A percentile compares a stretch with the other conserved stretches of the same genome.
Conservation (phyloP, 2,329 filamentous ascomycete species). For the Fusarium liriodendri region DNA sequence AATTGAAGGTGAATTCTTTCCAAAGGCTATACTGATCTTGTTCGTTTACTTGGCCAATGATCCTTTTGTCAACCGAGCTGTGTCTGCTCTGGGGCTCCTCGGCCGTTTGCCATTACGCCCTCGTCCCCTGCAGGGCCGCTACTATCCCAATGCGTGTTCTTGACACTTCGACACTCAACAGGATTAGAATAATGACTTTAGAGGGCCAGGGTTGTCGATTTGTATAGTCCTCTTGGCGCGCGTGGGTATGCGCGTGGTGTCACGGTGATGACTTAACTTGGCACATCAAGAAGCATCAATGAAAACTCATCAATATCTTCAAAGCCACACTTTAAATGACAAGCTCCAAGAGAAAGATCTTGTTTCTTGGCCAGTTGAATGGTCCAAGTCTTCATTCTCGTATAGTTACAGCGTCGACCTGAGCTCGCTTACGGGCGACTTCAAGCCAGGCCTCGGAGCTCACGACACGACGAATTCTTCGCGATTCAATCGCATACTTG, state of each 20-base stretch:
- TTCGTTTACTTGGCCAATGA: neutral
- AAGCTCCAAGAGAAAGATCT: no score
- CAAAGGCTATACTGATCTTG: accelerated
- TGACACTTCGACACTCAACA: neutral
- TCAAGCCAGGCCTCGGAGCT: neutral
- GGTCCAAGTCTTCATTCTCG: no score
- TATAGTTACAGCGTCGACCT: no score
- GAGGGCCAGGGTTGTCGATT: neutral
- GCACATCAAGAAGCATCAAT: no score
- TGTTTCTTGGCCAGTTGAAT: no score
- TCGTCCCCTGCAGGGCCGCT: no score
- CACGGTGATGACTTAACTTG: no score
- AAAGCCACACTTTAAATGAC: no score
- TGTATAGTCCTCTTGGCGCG: neutral
- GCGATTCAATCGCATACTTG: neutral
- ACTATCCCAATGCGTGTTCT: no score
- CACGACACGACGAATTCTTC: neutral
- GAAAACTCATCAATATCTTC: no score
- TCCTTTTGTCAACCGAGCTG: neutral
- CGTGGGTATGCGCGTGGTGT: neutral
- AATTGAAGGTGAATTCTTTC: neutral
- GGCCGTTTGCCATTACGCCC: no score
- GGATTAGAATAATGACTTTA: neutral
- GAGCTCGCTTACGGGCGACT: no score
- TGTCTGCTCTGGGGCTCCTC: neutral